These are phyloP conservation scores for Komagataella ulmi DNA, from an alignment of 805 yeast genomes.

Conservation along the genomic window DNA sequence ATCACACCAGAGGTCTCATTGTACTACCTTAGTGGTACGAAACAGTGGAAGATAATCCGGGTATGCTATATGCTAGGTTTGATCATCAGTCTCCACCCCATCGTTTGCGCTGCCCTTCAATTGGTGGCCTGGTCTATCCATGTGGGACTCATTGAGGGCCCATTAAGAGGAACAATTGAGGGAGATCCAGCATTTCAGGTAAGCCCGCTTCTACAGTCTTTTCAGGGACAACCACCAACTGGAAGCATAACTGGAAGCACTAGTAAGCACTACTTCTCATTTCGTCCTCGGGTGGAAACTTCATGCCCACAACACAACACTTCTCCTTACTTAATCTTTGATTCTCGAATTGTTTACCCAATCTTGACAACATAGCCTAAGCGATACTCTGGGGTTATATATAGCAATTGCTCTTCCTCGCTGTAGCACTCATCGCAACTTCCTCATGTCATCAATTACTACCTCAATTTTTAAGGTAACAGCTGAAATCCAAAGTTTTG, in stretches of 20 bases:
- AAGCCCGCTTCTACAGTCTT: too few species aligned
- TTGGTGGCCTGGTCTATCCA: too few species aligned
- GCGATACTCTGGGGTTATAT: neutral
- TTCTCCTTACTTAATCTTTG: neutral
- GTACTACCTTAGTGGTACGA: neutral
- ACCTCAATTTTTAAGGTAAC: slow-evolving; percentile 36
- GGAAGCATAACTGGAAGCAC: too few species aligned
- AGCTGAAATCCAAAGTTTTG: slow-evolving; percentile 47
- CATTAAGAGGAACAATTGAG: too few species aligned
- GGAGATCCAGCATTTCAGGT: too few species aligned
- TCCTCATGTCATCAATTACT: neutral
- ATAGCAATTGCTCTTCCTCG: neutral
- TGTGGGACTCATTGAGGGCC: too few species aligned
- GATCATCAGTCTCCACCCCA: too few species aligned
- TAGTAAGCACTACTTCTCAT: too few species aligned
- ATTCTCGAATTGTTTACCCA: neutral
- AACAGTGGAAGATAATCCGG: neutral
- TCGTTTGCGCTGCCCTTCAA: too few species aligned
- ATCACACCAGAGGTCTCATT: neutral
- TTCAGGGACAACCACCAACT: too few species aligned
- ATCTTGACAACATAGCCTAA: neutral
- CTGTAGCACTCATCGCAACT: neutral
- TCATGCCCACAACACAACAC: neutral
- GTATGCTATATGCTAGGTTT: too few species aligned
- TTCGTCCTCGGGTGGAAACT: too few species aligned